Evolutionary conservation across 1,284 basidiomycete genomes (phyloP).

Genomic region (Cryptococcus sp.): DNA sequence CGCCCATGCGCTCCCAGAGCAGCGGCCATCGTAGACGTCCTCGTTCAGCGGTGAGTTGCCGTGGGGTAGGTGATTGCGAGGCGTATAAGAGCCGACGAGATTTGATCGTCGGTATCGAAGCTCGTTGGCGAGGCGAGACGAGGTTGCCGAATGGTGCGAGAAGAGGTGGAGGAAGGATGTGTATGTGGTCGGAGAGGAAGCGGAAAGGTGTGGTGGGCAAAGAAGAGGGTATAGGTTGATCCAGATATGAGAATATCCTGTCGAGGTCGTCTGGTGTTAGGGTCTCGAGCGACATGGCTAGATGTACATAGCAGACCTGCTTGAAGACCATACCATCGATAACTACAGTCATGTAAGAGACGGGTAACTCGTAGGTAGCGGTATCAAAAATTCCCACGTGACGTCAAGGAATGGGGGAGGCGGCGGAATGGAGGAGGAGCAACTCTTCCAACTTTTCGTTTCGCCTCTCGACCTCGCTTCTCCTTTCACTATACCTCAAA

Average conservation of each 20-base stretch:
- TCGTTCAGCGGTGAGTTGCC: constrained; percentile 17
- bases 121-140: constrained; percentile 28
- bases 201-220: constrained; percentile 23
- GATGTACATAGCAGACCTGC: not conserved
- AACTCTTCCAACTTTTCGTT: not conserved
- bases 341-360: not conserved
- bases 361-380: constrained; percentile 1
- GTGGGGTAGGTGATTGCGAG: constrained; percentile 10
- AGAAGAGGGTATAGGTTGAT: constrained; percentile 12
- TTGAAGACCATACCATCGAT: not conserved
- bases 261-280: constrained; percentile 22
- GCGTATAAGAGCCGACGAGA: constrained; percentile 33
- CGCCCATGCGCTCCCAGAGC: constrained; percentile 43
- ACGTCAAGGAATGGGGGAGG: constrained; percentile 13
- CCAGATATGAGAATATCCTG: constrained; percentile 23
- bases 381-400: constrained; percentile 17
- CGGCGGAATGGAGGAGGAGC: not conserved
- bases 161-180: constrained; percentile 22
- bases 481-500: not conserved
- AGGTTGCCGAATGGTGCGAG: constrained; percentile 21
- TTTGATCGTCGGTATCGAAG: constrained; percentile 31
- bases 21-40: constrained; percentile 41
- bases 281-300: constrained; percentile 2
- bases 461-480: not conserved
- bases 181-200: constrained; percentile 26